Conservation (phyloP, 805 yeast genomes). For the Lipomyces yamadae region DNA sequence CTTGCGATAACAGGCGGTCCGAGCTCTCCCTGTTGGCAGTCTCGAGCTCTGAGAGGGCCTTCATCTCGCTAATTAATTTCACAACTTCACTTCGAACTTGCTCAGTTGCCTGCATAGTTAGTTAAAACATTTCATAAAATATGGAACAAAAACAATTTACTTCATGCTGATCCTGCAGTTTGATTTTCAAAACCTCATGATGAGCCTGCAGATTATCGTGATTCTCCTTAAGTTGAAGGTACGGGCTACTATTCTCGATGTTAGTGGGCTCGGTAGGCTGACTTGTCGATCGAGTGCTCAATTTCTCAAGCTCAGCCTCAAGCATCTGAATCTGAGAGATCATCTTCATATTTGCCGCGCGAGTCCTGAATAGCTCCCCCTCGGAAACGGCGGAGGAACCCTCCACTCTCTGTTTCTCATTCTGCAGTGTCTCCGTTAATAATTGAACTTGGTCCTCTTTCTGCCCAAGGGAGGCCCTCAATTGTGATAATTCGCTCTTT, state of each 20-base stretch:
- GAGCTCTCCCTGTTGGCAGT: slow-evolving; percentile 31
- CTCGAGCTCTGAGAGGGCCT: slow-evolving; percentile 44
- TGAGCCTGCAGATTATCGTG: slow-evolving; percentile 39
- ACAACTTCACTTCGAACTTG: slow-evolving; percentile 49
- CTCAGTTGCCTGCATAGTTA: slow-evolving; percentile 41
- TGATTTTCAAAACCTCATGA: slow-evolving; percentile 37
- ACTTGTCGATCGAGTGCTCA: slow-evolving; percentile 38
- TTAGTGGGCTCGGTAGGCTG: background rate
- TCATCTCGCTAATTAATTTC: slow-evolving; percentile 47
- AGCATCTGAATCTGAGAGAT: slow-evolving; percentile 40
- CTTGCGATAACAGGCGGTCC: slow-evolving; percentile 37
- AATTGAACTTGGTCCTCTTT: slow-evolving; percentile 53
- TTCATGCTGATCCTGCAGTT: slow-evolving; percentile 34
- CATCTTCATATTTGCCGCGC: slow-evolving; percentile 32
- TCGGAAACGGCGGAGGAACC: slow-evolving; percentile 7
- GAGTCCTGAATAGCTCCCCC: slow-evolving; percentile 27
- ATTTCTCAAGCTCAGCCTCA: slow-evolving; percentile 48
- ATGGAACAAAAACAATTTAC: background rate
- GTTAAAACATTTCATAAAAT: background rate
- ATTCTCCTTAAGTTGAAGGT: slow-evolving; percentile 11
- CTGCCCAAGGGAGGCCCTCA: slow-evolving; percentile 34
- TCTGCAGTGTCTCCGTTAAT: slow-evolving; percentile 53
- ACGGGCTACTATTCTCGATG: background rate
- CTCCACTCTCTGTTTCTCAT: slow-evolving; percentile 37
- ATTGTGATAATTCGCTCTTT: slow-evolving; percentile 3